phyloP scores from a whole-genome alignment of 1,284 basidiomycete species.

The Taiwanofungus camphoratus region DNA sequence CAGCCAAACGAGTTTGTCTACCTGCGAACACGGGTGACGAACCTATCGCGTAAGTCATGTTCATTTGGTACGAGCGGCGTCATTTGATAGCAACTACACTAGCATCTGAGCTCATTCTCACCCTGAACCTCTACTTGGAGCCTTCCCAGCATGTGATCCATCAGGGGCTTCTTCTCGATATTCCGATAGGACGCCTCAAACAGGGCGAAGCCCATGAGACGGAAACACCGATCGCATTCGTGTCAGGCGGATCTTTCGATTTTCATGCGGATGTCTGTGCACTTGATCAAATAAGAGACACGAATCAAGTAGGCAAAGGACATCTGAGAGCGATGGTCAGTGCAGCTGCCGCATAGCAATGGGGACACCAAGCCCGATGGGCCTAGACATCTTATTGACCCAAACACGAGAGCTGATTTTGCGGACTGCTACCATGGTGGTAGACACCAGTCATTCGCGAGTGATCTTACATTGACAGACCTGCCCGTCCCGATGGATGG shows the following conservation, averaged over 20 bases:
- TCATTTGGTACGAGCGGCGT: slow-evolving; percentile 4
- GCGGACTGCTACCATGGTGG: too few relatives aligned
- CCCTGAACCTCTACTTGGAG: slow-evolving; percentile 47
- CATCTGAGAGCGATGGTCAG: slow-evolving; percentile 14
- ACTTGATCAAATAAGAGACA: slow-evolving; percentile 10
- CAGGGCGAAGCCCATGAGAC: slow-evolving; percentile 46
- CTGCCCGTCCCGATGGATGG: too few relatives aligned
- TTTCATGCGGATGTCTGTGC: slow-evolving; percentile 52
- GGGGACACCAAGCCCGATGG: too few relatives aligned
- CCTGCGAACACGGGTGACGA: slow-evolving; percentile 50
- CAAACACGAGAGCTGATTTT: too few relatives aligned
- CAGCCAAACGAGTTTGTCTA: slow-evolving; percentile 55
- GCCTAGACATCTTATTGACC: too few relatives aligned
- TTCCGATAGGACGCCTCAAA: slow-evolving; percentile 53
- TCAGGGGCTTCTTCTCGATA: slow-evolving; percentile 59
- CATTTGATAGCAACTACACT: slow-evolving; percentile 8
- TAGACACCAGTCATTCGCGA: too few relatives aligned
- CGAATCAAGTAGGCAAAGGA: slow-evolving; percentile 17
- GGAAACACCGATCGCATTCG: slow-evolving; percentile 66
- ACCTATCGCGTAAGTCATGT: slow-evolving; percentile 47
- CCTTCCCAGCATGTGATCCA: slow-evolving; percentile 62
- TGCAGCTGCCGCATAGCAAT: slow-evolving; percentile 4
- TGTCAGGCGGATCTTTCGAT: slow-evolving; percentile 69
- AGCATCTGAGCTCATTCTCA: slow-evolving; percentile 49
- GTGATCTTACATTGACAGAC: too few relatives aligned